Conservation (phyloP, 2,329 filamentous ascomycete species). For the Cryphonectria carpinicola region DNA sequence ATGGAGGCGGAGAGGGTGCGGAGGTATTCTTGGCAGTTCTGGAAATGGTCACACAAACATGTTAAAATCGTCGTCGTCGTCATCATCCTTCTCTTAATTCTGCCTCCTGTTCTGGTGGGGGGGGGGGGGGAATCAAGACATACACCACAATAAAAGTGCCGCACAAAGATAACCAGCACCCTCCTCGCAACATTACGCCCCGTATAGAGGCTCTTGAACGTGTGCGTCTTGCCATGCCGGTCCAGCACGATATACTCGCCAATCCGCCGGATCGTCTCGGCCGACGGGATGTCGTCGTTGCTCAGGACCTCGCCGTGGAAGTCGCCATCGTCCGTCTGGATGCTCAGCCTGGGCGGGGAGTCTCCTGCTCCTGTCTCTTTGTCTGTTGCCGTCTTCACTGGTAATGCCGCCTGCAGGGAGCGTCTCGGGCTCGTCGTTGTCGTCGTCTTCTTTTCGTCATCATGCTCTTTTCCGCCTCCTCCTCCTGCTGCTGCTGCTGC, state of each 20-base stretch:
- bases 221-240: conserved; percentile 59
- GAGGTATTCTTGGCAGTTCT: conserved; percentile 80
- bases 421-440: neutral
- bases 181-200: conserved; percentile 57
- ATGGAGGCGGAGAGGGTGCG: conserved; percentile 64
- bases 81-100: neutral
- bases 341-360: conserved; percentile 20
- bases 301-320: conserved; percentile 61
- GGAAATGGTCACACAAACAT: neutral
- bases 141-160: conserved; percentile 82
- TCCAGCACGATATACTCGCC: conserved; percentile 64
- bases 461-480: too few species aligned
- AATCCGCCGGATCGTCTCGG: conserved; percentile 53
- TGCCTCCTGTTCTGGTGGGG: too few species aligned
- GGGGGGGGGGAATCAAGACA: conserved; percentile 42
- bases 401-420: conserved; percentile 3
- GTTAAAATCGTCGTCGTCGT: neutral
- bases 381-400: conserved; percentile 12
- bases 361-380: conserved; percentile 13
- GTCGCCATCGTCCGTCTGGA: conserved; percentile 37
- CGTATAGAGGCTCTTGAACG: conserved; percentile 67
- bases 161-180: conserved; percentile 73
- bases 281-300: conserved; percentile 58
- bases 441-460: conserved; percentile 2
- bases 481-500: neutral